Base-by-base conservation (phyloP, 2,329 filamentous ascomycete species). In the Colletotrichum sp. region DNA sequence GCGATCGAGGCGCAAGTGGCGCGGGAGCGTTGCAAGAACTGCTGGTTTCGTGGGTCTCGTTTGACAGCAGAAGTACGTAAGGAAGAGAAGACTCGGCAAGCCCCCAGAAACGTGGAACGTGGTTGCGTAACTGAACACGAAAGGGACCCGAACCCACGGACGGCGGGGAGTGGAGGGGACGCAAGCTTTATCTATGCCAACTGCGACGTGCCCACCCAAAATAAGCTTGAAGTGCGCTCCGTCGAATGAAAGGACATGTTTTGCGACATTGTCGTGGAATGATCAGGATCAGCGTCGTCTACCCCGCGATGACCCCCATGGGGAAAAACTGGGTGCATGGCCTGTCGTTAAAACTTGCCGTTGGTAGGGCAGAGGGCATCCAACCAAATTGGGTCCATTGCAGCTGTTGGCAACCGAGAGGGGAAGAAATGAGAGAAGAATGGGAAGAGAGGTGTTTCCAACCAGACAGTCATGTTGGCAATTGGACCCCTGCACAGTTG, bases 281-380 rank as follows among this genome's bases (percentile, higher is more conserved):
- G 59, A 39, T 71, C 26, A 60, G 73, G 73, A 69, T 76, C 59
- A 65, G 73, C 70, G 73, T 39, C 18, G 6, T 69, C 7, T 76
- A 76, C 73, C 70, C 73, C 70, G 73, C 73, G 73, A 76, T 64
- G 39, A 64, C 70, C 73, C 73, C 73, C 70, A 65, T 76, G 73
- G 73, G 73, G 70, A 76, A 73, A 55, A 52, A 28, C 21, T 30
- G 59, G 64, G 64, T 76, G 64, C 44, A 52, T 52, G 12, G 44
- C 64, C 24, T 28, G 18, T 72, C 73, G 70, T 76, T 30, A 65
- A 73, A 73, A 76, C 64, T 15, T 76, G 73, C 73, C 73, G 28
- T n/a, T 28, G 36, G 34, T 26, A 26, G 24, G 32, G 66, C 15
- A 44, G 16, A 32, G 52, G 30, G 0, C 9, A 2, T 18, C 15